phyloP scores from a whole-genome alignment of 2,329 filamentous ascomycete species.

The Coniochaeta hoffmannii region DNA sequence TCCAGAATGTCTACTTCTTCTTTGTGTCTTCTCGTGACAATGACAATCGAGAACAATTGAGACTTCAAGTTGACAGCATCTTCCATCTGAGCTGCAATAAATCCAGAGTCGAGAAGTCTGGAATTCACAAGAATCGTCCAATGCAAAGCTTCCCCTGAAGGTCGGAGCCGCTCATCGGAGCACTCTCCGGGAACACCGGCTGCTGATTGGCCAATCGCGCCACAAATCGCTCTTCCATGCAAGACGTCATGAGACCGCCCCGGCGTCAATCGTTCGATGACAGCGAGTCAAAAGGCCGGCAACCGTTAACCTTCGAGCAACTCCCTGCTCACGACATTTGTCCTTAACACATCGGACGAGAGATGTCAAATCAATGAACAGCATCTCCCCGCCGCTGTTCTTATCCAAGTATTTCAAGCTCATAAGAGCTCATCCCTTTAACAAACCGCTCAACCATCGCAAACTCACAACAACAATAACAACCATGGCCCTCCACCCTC shows the following conservation, averaged over 20 bases:
- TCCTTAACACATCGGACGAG: not conserved
- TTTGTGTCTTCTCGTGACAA: not conserved
- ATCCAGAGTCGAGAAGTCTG: not conserved
- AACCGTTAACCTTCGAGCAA: not conserved
- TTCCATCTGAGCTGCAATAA: not conserved
- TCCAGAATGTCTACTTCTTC: not conserved
- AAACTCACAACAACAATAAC: not conserved
- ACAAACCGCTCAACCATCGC: not conserved
- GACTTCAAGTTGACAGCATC: not conserved
- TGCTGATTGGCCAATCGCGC: not conserved
- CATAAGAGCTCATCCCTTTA: not conserved
- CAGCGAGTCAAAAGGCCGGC: not conserved
- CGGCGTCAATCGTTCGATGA: not conserved
- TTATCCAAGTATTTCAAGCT: not conserved
- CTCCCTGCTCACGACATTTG: not conserved
- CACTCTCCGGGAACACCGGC: not conserved
- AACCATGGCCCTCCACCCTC: slow-evolving; percentile 37
- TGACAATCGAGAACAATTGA: not conserved
- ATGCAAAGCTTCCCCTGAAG: not conserved
- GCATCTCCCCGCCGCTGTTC: no score
- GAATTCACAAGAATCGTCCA: not conserved
- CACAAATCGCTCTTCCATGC: not conserved
- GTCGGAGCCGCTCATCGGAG: not conserved
- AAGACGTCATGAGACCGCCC: not conserved
- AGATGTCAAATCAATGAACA: not conserved